phyloP scores from a whole-genome alignment of 2,329 filamentous ascomycete species.

The Sclerotinia minor region DNA sequence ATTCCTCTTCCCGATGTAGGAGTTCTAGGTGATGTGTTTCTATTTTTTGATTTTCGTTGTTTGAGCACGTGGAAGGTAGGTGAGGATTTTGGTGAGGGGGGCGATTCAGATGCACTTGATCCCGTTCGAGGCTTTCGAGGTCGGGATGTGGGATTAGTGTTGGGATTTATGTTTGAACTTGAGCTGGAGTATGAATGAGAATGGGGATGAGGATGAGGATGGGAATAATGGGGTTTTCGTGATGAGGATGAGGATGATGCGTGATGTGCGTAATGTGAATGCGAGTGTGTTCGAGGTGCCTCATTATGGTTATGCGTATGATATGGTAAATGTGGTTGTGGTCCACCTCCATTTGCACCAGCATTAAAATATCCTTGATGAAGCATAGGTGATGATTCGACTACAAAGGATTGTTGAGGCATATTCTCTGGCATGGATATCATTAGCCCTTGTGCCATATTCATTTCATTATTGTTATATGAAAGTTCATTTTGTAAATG shows the following conservation, averaged over 20 bases:
- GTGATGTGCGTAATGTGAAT: conserved; percentile 24
- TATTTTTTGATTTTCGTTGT: conserved; percentile 30
- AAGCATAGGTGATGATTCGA: conserved; percentile 31
- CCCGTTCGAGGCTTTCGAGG: conserved; percentile 23
- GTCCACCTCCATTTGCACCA: not conserved
- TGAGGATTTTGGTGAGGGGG: conserved; percentile 26
- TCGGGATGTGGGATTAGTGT: not conserved
- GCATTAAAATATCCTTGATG: conserved; percentile 30
- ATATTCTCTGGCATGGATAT: conserved; percentile 37
- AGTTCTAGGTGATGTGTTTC: conserved; percentile 44
- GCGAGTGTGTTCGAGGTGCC: conserved; percentile 20
- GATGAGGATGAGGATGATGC: conserved; percentile 14
- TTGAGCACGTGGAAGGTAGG: conserved; percentile 35
- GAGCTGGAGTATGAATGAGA: not conserved
- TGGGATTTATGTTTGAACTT: too few species aligned
- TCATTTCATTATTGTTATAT: conserved; percentile 32
- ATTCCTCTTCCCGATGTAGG: conserved; percentile 39
- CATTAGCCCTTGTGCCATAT: conserved; percentile 35
- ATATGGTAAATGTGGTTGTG: conserved; percentile 24
- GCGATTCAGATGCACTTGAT: conserved; percentile 29
- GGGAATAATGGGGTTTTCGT: conserved; percentile 22
- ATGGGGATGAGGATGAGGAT: not conserved
- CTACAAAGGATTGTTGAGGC: conserved; percentile 32
- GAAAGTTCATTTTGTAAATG: conserved; percentile 39
- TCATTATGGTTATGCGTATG: conserved; percentile 3